Percentiles rank a stretch among this genome's conserved stretches.
Evolutionary conservation across 805 yeast genomes (phyloP).

Genomic region (Helenozyma rhizophorensis): DNA sequence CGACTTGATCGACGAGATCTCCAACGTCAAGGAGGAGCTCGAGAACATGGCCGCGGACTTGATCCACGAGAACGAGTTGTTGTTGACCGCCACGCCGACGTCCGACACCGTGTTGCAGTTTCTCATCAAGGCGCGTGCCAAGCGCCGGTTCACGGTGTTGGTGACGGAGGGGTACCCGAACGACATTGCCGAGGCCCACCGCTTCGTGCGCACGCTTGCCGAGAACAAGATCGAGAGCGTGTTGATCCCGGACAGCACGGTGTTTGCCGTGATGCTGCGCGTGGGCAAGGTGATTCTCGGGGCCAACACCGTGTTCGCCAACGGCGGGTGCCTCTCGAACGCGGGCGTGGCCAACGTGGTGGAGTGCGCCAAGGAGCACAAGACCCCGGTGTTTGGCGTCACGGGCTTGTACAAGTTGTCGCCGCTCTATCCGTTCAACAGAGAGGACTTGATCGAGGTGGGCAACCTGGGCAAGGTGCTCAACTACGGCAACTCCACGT

Average conservation of each 20-base stretch:
- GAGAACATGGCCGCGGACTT: constrained; percentile 88
- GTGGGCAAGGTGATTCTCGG: constrained; percentile 96
- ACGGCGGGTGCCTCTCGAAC: constrained; percentile 88
- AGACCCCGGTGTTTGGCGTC: constrained; percentile 94
- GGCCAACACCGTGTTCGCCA: constrained; percentile 87
- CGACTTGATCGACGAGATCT: constrained; percentile 87
- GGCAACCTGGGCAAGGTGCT: constrained; percentile 91
- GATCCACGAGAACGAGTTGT: constrained; percentile 85
- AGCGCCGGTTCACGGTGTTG: constrained; percentile 86
- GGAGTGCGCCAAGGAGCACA: constrained; percentile 91
- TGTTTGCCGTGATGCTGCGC: constrained; percentile 92
- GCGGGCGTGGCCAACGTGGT: constrained; percentile 92
- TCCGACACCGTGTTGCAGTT: constrained; percentile 87
- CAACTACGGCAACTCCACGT: constrained; percentile 63
- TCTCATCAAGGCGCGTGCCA: constrained; percentile 77
- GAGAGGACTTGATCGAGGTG: constrained; percentile 79
- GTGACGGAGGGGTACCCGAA: constrained; percentile 93
- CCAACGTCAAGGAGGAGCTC: constrained; percentile 83
- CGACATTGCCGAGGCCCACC: constrained; percentile 70
- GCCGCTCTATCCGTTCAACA: constrained; percentile 87
- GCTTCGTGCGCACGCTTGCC: constrained; percentile 73
- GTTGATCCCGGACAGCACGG: constrained; percentile 88
- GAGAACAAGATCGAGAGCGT: constrained; percentile 86
- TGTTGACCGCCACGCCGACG: constrained; percentile 91
- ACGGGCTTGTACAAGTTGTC: constrained; percentile 92